A percentile compares a stretch with the other conserved stretches of the same genome.
These are phyloP conservation scores for Kitagawia praeruptora DNA, from an alignment of 129 eudicot species.

Conservation along the genomic window DNA sequence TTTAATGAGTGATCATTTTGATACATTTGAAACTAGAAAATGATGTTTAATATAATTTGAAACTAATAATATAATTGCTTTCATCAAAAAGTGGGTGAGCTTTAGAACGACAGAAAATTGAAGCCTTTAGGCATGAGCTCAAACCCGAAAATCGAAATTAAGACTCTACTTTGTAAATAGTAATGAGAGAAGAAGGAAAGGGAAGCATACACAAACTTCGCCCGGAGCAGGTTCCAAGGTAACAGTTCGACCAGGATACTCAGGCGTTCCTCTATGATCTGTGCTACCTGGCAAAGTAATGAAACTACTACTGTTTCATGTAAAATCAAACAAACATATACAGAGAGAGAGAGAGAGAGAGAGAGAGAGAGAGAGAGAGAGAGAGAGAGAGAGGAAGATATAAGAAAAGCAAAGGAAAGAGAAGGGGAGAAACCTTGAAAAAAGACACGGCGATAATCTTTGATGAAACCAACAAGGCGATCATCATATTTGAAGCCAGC, in stretches of 20 bases:
- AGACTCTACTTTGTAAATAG: too few species aligned
- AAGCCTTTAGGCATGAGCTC: too few species aligned
- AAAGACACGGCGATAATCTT: slow-evolving; percentile 86
- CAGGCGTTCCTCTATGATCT: slow-evolving; percentile 96
- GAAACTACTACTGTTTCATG: not conserved
- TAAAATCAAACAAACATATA: not conserved
- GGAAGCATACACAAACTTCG: slow-evolving; percentile 56
- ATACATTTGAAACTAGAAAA: too few species aligned
- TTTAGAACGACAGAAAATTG: too few species aligned
- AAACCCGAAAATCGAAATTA: too few species aligned
- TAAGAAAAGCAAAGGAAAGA: not conserved
- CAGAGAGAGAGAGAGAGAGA: not conserved
- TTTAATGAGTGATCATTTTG: too few species aligned
- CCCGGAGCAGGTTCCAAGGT: slow-evolving; percentile 78
- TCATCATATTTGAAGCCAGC: slow-evolving; percentile 76
- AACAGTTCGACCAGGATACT: slow-evolving; percentile 89
- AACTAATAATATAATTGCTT: too few species aligned
- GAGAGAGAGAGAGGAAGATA: not conserved
- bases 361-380: not conserved
- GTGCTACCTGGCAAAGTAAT: slow-evolving; percentile 60
- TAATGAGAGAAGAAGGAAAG: not conserved
- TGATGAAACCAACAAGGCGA: slow-evolving; percentile 85
- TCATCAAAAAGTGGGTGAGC: too few species aligned
- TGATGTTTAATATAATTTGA: too few species aligned
- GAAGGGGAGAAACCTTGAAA: slow-evolving; percentile 48